A percentile compares a stretch with the other conserved stretches of the same genome.
These are phyloP conservation scores for Geranomyces michiganensis DNA, from an alignment of 192 early-diverging fungal species.

Conservation along the genomic window DNA sequence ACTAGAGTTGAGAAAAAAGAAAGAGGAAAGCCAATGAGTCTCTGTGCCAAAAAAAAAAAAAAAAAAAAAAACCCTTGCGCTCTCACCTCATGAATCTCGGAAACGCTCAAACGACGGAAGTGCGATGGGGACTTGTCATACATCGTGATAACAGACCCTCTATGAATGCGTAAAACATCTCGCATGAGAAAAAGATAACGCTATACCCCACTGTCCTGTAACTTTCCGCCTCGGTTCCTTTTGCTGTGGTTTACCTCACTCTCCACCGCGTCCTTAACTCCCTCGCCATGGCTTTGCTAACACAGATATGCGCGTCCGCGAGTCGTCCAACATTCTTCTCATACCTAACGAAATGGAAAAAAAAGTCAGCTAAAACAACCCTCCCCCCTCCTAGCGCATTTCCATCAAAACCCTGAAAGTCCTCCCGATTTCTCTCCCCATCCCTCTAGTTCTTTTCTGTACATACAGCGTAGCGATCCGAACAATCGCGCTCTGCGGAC, in stretches of 20 bases:
- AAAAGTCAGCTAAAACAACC: constrained; percentile 27
- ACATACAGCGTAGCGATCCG: constrained; percentile 52
- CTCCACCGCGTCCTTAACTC: constrained; percentile 66
- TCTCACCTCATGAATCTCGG: constrained; percentile 72
- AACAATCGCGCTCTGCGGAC: constrained; percentile 58
- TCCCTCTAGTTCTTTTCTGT: neutral
- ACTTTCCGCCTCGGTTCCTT: too few species aligned
- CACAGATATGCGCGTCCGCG: constrained; percentile 83
- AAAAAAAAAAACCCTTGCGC: too few species aligned
- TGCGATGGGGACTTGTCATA: constrained; percentile 82
- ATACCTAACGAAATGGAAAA: constrained; percentile 40
- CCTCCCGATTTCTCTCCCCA: neutral
- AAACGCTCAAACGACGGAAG: constrained; percentile 65
- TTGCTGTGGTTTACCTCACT: constrained; percentile 65
- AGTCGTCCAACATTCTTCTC: constrained; percentile 64
- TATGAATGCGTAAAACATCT: constrained; percentile 3
- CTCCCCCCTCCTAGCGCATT: too few species aligned
- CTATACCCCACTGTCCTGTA: too few species aligned
- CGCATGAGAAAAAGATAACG: neutral
- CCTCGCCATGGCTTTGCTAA: constrained; percentile 79
- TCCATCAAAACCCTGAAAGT: too few species aligned
- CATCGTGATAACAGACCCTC: constrained; percentile 74
- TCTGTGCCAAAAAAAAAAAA: too few species aligned
- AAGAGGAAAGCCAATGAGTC: too few species aligned
- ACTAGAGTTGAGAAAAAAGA: too few species aligned